A percentile compares a stretch with the other conserved stretches of the same genome.
Evolutionary conservation across 1,284 basidiomycete genomes (phyloP).

Genomic region (Tilletia indica): DNA sequence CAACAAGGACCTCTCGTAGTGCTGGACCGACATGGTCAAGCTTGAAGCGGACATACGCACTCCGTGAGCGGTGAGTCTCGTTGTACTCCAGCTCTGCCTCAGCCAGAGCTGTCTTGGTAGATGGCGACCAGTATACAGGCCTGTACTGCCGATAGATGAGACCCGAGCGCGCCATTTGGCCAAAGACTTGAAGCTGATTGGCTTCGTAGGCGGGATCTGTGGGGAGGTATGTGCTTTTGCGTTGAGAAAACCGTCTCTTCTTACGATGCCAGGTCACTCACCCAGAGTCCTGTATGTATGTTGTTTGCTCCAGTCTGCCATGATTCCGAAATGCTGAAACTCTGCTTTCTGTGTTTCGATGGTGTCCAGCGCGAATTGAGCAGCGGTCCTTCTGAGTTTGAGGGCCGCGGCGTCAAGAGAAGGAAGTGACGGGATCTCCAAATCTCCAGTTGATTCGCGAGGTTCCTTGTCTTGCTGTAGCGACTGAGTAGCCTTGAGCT

Average conservation of each 20-base stretch:
- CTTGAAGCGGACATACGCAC: constrained; percentile 80
- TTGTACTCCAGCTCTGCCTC: constrained; percentile 92
- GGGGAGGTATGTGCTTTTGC: constrained; percentile 13
- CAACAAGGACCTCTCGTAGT: background rate
- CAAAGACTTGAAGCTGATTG: constrained; percentile 81
- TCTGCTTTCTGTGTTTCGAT: constrained; percentile 76
- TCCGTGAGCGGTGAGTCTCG: constrained; percentile 81
- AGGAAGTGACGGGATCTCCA: background rate
- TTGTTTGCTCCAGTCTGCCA: constrained; percentile 82
- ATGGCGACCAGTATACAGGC: constrained; percentile 94
- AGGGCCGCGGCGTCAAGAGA: constrained; percentile 49
- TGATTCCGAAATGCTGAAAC: constrained; percentile 79
- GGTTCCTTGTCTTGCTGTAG: constrained; percentile 49
- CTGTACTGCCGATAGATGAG: constrained; percentile 82
- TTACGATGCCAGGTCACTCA: constrained; percentile 54
- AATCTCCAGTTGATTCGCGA: too few species aligned
- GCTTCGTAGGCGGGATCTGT: constrained; percentile 80
- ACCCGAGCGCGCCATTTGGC: constrained; percentile 75
- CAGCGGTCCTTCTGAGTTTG: constrained; percentile 72
- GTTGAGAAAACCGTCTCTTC: background rate
- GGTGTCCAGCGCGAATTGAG: constrained; percentile 71
- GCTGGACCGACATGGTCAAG: constrained; percentile 19
- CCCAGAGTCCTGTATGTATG: constrained; percentile 84
- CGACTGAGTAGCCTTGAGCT: constrained; percentile 38
- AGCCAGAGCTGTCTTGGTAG: constrained; percentile 86